phyloP scores from a whole-genome alignment of 2,329 filamentous ascomycete genomes.

The Fusarium longipes region DNA sequence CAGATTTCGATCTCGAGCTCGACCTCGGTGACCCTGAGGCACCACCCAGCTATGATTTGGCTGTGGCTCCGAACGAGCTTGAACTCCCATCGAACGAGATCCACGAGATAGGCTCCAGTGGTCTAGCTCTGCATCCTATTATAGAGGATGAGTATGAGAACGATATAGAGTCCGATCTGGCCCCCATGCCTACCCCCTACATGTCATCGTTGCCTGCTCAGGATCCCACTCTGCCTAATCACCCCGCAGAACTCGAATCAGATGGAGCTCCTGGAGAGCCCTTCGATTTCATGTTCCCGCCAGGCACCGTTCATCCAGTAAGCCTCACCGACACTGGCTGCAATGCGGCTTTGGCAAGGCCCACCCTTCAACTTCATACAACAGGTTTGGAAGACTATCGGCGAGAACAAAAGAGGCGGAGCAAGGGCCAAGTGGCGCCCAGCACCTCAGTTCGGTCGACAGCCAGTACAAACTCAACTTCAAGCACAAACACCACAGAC shows the following conservation, averaged over 20 bases:
- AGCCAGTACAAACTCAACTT: conserved; percentile 53
- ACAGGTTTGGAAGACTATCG: conserved; percentile 50
- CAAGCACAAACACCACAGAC: conserved; percentile 52
- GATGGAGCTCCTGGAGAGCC: conserved; percentile 34
- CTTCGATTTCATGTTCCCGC: conserved; percentile 46
- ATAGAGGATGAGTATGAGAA: conserved; percentile 38
- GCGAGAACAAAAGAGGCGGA: conserved; percentile 49
- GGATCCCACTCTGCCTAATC: conserved; percentile 34
- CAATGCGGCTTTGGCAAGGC: conserved; percentile 43
- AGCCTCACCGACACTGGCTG: conserved; percentile 39
- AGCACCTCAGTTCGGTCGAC: conserved; percentile 62
- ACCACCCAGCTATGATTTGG: conserved; percentile 61
- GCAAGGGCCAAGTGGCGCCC: conserved; percentile 57
- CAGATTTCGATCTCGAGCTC: conserved; percentile 45
- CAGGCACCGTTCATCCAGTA: conserved; percentile 42
- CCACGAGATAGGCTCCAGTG: conserved; percentile 63
- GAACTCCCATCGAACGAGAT: conserved; percentile 64
- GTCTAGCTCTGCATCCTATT: conserved; percentile 52
- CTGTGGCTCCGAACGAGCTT: conserved; percentile 49
- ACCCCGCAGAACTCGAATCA: conserved; percentile 45
- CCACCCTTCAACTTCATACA: conserved; percentile 55
- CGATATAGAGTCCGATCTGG: conserved; percentile 38
- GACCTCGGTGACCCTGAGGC: conserved; percentile 51
- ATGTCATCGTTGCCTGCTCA: conserved; percentile 37
- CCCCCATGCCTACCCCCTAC: conserved; percentile 23